Percentiles rank a stretch among this genome's conserved stretches.
Conservation (phyloP, 345 rosid species). For the Citrus reticulata region DNA sequence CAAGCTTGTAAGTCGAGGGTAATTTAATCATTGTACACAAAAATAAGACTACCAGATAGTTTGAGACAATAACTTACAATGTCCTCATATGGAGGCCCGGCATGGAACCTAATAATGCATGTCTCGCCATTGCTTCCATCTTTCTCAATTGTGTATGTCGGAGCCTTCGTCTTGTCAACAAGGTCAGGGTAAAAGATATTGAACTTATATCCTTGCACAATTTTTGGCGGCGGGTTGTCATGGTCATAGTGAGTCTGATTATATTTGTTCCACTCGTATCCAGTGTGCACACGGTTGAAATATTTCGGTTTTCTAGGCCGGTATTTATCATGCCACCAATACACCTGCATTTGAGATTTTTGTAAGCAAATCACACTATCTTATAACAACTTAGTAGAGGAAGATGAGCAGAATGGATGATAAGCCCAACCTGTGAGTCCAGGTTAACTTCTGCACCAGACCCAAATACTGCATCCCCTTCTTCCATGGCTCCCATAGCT, state of each 20-base stretch:
- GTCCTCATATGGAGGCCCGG: conserved; percentile 94
- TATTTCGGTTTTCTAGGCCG: conserved; percentile 94
- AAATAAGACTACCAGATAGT: not conserved
- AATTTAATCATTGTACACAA: not conserved
- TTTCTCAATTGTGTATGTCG: conserved; percentile 68
- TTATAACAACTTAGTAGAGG: not conserved
- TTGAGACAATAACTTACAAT: conserved; percentile 49
- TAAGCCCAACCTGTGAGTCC: conserved; percentile 69
- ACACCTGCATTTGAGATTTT: conserved; percentile 43
- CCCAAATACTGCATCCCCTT: conserved; percentile 94
- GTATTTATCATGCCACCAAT: conserved; percentile 99
- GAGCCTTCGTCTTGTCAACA: conserved; percentile 85
- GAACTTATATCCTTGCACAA: conserved; percentile 90
- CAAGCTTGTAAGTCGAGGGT: conserved; percentile 1
- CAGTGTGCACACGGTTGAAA: conserved; percentile 96
- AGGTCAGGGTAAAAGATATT: conserved; percentile 95
- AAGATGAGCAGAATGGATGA: not conserved
- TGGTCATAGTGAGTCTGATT: conserved; percentile 94
- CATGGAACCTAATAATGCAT: conserved; percentile 87
- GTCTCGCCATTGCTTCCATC: conserved; percentile 81
- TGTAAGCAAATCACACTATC: not conserved
- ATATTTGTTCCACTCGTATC: conserved; percentile 97
- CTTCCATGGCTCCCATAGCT: conserved; percentile 95
- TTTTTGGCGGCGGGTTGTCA: conserved; percentile 95
- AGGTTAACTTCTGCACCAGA: conserved; percentile 89